phyloP scores from a whole-genome alignment of 2,329 filamentous ascomycete species.

The Ophiostoma novo-ulmi region DNA sequence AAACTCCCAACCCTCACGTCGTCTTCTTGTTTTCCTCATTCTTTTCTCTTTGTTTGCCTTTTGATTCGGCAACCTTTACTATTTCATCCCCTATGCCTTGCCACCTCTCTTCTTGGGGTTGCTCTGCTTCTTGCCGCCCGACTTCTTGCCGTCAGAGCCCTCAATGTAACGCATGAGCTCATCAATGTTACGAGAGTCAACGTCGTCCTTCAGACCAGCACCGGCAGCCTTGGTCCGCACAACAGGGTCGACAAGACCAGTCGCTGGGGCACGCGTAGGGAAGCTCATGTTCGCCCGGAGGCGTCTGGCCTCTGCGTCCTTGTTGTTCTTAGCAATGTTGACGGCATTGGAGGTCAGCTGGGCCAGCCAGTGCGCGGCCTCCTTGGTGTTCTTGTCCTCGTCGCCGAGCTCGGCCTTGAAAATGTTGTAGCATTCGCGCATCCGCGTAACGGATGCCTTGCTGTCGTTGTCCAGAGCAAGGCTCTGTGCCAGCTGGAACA shows the following conservation, averaged over 20 bases:
- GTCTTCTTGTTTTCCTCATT: slow-evolving; percentile 12
- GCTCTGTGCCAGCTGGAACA: slow-evolving; percentile 95
- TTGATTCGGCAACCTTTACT: background rate
- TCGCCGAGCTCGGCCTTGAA: slow-evolving; percentile 83
- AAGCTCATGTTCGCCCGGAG: slow-evolving; percentile 66
- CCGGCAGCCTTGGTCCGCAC: slow-evolving; percentile 32
- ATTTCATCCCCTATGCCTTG: background rate
- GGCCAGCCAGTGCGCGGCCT: slow-evolving; percentile 93
- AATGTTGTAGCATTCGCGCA: slow-evolving; percentile 95
- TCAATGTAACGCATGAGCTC: slow-evolving; percentile 94
- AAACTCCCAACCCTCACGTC: background rate
- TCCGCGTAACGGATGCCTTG: slow-evolving; percentile 82
- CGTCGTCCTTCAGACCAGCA: slow-evolving; percentile 36
- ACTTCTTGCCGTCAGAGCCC: slow-evolving; percentile 55
- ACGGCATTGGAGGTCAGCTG: slow-evolving; percentile 95
- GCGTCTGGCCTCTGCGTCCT: slow-evolving; percentile 72
- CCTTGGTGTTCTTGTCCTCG: slow-evolving; percentile 95
- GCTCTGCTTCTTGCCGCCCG: slow-evolving; percentile 31
- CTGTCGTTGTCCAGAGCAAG: slow-evolving; percentile 93
- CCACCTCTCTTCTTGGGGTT: slow-evolving; percentile 50
- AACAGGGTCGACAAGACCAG: slow-evolving; percentile 36
- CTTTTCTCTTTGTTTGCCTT: slow-evolving; percentile 8
- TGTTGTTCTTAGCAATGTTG: slow-evolving; percentile 86
- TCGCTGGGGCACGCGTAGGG: slow-evolving; percentile 58
- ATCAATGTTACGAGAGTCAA: slow-evolving; percentile 82